Percentiles rank a stretch among this genome's conserved stretches.
Evolutionary conservation across 805 yeast species (phyloP).

Genomic region (Cyberlindnera samutprakarnensis): DNA sequence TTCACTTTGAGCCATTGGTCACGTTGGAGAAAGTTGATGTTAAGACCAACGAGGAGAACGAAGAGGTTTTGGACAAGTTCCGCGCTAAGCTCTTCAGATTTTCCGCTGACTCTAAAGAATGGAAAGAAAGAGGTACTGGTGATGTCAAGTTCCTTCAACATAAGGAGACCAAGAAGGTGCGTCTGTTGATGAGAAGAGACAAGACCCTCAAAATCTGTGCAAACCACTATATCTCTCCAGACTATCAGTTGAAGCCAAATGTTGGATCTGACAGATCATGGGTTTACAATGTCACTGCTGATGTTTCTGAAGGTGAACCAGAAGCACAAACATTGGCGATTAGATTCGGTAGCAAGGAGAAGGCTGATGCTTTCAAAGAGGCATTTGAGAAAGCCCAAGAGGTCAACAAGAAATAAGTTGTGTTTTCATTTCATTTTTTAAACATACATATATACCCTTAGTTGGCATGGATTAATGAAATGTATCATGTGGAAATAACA

Average conservation of each 20-base stretch:
- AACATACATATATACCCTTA: no score
- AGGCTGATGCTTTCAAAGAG: conserved; percentile 93
- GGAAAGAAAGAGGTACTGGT: conserved; percentile 99
- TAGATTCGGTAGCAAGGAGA: conserved; percentile 85
- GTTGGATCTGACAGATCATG: conserved; percentile 97
- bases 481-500: no score
- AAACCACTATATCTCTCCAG: conserved; percentile 83
- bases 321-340: conserved; percentile 96
- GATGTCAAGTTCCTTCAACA: conserved; percentile 94
- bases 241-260: conserved; percentile 79
- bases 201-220: conserved; percentile 98
- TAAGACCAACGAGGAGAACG: conserved; percentile 90
- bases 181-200: conserved; percentile 98
- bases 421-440: no score
- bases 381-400: conserved; percentile 82
- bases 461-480: no score
- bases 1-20: conserved; percentile 95
- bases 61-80: conserved; percentile 74
- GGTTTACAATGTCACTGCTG: conserved; percentile 95
- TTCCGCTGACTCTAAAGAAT: conserved; percentile 76
- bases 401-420: conserved; percentile 43
- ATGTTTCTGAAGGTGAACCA: conserved; percentile 90
- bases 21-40: conserved; percentile 94
- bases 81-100: conserved; percentile 94
- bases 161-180: conserved; percentile 71